phyloP scores from a whole-genome alignment of 108 stramenopile genomes.

The Discostella pseudostelligera region DNA sequence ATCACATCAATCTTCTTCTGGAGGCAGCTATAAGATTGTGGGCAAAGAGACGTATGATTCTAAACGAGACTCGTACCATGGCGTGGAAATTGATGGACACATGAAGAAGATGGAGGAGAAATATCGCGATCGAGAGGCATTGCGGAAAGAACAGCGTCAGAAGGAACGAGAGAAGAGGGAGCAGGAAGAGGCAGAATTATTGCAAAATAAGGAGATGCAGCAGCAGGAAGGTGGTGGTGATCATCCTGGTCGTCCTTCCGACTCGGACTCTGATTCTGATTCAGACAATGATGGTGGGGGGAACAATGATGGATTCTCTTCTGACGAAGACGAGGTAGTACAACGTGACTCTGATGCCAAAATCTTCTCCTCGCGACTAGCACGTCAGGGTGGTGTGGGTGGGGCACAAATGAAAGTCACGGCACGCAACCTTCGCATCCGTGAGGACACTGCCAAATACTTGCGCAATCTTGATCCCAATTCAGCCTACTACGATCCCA shows the following conservation, averaged over 20 bases:
- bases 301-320: constrained; percentile 53
- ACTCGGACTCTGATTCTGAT: constrained; percentile 86
- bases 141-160: constrained; percentile 57
- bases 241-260: constrained; percentile 34
- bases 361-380: constrained; percentile 90
- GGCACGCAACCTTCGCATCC: constrained; percentile 96
- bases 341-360: constrained; percentile 84
- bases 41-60: constrained; percentile 87
- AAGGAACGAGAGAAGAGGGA: constrained; percentile 47
- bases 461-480: constrained; percentile 95
- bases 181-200: constrained; percentile 25
- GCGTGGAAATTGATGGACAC: constrained; percentile 76
- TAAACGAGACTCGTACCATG: constrained; percentile 91
- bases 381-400: constrained; percentile 96
- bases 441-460: constrained; percentile 99
- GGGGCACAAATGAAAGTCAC: constrained; percentile 98
- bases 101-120: constrained; percentile 57
- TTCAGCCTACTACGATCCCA: constrained; percentile 95
- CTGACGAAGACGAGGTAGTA: constrained; percentile 76
- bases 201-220: constrained; percentile 36
- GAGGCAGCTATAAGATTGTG: neutral
- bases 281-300: constrained; percentile 77
- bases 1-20: neutral
- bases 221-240: constrained; percentile 24
- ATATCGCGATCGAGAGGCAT: constrained; percentile 64